Percentiles rank a stretch among this genome's conserved stretches.
phyloP scores from a whole-genome alignment of 192 early-diverging fungal genomes.

The Martensiomyces pterosporus region DNA sequence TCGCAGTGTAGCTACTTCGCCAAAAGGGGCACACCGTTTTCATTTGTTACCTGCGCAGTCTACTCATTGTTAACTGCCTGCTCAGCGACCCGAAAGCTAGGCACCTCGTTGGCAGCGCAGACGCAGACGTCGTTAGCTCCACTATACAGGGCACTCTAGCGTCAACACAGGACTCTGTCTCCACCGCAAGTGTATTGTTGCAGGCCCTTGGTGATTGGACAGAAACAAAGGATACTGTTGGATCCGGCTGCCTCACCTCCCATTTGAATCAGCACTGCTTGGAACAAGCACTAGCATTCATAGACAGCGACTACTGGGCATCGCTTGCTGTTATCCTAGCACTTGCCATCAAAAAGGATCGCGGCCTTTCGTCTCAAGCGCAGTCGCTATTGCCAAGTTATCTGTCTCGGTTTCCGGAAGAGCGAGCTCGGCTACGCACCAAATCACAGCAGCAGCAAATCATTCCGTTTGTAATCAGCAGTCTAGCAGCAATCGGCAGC shows the following conservation, averaged over 20 bases:
- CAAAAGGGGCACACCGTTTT: conserved; percentile 22
- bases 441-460: conserved; percentile 12
- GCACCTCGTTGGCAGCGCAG: conserved; percentile 21
- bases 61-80: conserved; percentile 37
- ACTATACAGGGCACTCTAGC: conserved; percentile 36
- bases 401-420: conserved; percentile 20
- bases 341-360: conserved; percentile 10
- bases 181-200: conserved; percentile 18
- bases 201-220: conserved; percentile 16
- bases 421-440: conserved; percentile 21
- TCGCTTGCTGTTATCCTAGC: conserved; percentile 25
- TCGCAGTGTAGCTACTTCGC: conserved; percentile 27
- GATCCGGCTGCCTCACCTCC: background rate
- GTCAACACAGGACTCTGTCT: conserved; percentile 9
- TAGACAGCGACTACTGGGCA: conserved; percentile 30
- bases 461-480: conserved; percentile 22
- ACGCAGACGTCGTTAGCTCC: conserved; percentile 18
- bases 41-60: conserved; percentile 35
- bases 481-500: conserved; percentile 10
- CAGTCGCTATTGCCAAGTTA: conserved; percentile 22
- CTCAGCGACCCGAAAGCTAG: conserved; percentile 27
- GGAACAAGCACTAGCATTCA: conserved; percentile 11
- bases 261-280: conserved; percentile 6
- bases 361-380: conserved; percentile 16
- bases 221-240: background rate